phyloP scores from a whole-genome alignment of 768 basidiomycete species.

The Tremella mesenterica region DNA sequence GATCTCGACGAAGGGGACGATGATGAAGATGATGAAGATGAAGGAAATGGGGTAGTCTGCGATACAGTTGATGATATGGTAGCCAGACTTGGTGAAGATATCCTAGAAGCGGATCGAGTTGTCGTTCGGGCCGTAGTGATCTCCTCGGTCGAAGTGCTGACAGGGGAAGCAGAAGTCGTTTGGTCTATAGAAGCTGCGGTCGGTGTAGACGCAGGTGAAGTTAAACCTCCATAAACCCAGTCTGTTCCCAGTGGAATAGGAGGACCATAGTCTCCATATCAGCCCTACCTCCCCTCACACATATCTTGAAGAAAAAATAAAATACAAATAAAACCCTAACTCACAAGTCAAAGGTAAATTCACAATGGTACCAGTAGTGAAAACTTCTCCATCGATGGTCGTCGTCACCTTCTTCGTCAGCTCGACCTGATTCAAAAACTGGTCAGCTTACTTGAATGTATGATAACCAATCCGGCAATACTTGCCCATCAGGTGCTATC shows the following conservation, averaged over 20 bases:
- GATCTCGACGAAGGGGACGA: not conserved
- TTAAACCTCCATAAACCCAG: constrained; percentile 28
- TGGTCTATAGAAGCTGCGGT: no score
- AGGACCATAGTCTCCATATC: constrained; percentile 23
- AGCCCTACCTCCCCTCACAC: no score
- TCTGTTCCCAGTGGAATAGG: constrained; percentile 25
- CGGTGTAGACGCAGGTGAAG: constrained; percentile 15
- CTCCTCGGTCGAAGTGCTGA: not conserved
- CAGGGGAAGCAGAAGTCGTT: no score
- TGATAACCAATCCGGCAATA: constrained; percentile 24
- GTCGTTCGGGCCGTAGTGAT: not conserved
- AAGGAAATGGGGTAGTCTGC: not conserved
- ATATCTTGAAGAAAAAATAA: not conserved
- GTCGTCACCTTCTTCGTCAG: constrained; percentile 6
- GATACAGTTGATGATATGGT: not conserved
- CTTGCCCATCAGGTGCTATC: constrained; percentile 20
- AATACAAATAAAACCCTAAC: not conserved
- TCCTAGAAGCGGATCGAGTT: not conserved
- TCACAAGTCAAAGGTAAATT: constrained; percentile 23
- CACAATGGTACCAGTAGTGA: constrained; percentile 16
- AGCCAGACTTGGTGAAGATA: not conserved
- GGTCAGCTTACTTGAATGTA: constrained; percentile 18
- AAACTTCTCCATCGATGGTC: constrained; percentile 8
- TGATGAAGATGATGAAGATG: not conserved
- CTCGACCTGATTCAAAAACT: not conserved